Conservation (phyloP, 2,329 filamentous ascomycete genomes). For the Diaporthe citri region DNA sequence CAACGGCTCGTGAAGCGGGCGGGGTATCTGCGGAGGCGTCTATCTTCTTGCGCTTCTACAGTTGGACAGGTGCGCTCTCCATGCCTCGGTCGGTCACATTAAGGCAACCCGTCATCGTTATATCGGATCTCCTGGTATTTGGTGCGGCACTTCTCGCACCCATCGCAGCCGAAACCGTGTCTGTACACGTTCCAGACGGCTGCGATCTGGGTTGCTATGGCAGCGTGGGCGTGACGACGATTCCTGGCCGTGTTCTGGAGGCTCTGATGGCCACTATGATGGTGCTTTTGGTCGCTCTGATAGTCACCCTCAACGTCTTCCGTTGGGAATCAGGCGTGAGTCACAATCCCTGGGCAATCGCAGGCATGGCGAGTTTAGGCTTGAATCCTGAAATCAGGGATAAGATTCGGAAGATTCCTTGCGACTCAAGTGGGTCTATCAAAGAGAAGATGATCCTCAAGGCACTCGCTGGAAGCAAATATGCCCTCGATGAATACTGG, state of each 20-base stretch:
- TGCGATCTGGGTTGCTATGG: constrained; percentile 12
- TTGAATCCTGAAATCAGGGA: constrained; percentile 43
- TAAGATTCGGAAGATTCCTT: neutral
- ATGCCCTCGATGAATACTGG: neutral
- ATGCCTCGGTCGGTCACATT: constrained; percentile 12
- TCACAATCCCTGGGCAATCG: constrained; percentile 53
- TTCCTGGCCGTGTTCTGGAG: constrained; percentile 36
- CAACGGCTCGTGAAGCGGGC: neutral
- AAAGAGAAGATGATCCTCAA: constrained; percentile 13
- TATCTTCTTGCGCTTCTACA: constrained; percentile 32
- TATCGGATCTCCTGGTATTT: constrained; percentile 34
- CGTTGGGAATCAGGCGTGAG: constrained; percentile 50
- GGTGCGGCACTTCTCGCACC: constrained; percentile 33
- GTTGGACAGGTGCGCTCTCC: constrained; percentile 10
- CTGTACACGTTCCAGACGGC: constrained; percentile 19
- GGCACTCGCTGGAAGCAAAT: neutral
- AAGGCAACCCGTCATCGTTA: constrained; percentile 30
- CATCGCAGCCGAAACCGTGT: constrained; percentile 30
- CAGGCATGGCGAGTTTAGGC: constrained; percentile 47
- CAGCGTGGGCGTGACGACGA: constrained; percentile 19
- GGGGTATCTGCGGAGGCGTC: constrained; percentile 19
- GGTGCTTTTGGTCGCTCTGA: constrained; percentile 41
- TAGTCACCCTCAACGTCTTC: constrained; percentile 44
- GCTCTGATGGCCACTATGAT: constrained; percentile 48
- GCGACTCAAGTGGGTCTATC: neutral